Evolutionary conservation across 2,329 filamentous ascomycete species (phyloP).

Genomic region (Fusarium kyushuense): DNA sequence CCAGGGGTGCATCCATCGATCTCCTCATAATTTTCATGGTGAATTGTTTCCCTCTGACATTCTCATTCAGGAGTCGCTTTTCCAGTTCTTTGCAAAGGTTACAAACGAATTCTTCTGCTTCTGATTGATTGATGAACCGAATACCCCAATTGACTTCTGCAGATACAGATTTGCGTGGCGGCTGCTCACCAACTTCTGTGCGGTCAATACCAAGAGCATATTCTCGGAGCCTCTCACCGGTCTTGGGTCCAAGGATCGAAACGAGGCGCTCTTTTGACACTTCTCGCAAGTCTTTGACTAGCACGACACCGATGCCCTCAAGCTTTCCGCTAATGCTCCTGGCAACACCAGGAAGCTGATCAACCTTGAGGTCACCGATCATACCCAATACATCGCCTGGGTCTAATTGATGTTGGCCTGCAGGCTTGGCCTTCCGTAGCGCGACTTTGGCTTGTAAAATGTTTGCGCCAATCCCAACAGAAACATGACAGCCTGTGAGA

Average conservation of each 20-base stretch:
- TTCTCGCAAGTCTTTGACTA: constrained; percentile 85
- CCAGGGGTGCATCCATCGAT: constrained; percentile 85
- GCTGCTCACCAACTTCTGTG: constrained; percentile 86
- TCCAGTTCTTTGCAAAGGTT: constrained; percentile 89
- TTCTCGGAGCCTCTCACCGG: constrained; percentile 89
- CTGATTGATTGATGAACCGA: constrained; percentile 89
- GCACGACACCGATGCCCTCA: constrained; percentile 84
- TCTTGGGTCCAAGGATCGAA: constrained; percentile 86
- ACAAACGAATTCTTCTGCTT: constrained; percentile 91
- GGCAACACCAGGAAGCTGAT: constrained; percentile 90
- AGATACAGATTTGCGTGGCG: constrained; percentile 91
- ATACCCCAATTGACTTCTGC: constrained; percentile 99
- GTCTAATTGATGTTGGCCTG: constrained; percentile 89
- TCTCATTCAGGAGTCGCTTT: constrained; percentile 81
- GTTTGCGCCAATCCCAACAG: constrained; percentile 91
- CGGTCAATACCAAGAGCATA: constrained; percentile 90
- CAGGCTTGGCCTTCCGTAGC: constrained; percentile 90
- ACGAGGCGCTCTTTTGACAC: constrained; percentile 81
- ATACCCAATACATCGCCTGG: constrained; percentile 83
- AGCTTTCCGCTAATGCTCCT: constrained; percentile 89
- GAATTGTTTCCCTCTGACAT: constrained; percentile 87
- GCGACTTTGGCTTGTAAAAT: constrained; percentile 93
- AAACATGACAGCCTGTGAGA: constrained; percentile 87
- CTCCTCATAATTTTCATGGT: constrained; percentile 96
- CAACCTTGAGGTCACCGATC: constrained; percentile 81